Evolutionary conservation across 2,329 filamentous ascomycete genomes (phyloP).

Genomic region (Grosmannia huntii): DNA sequence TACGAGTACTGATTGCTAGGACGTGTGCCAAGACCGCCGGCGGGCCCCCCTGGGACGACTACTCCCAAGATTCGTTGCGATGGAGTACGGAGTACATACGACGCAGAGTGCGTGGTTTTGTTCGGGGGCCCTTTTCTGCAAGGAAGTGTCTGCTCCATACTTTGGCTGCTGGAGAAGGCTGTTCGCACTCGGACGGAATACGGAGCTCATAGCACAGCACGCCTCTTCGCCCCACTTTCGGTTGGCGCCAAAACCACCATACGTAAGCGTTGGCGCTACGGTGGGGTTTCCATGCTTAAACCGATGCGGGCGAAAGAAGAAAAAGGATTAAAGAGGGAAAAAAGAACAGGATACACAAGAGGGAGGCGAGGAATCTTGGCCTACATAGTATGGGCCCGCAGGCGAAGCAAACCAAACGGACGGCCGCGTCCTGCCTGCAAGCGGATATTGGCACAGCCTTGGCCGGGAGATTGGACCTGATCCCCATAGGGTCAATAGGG

Average conservation of each 20-base stretch:
- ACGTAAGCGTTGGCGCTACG: slow-evolving; percentile 8
- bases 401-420: too few relatives aligned
- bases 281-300: neutral
- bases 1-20: too few relatives aligned
- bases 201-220: too few relatives aligned
- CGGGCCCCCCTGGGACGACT: neutral
- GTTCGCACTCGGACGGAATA: neutral
- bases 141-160: too few relatives aligned
- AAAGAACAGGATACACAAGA: neutral
- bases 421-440: too few relatives aligned
- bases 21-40: neutral
- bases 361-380: neutral
- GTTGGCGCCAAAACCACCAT: neutral
- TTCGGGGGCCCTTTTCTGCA: neutral
- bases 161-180: neutral
- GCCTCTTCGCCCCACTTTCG: neutral
- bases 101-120: neutral
- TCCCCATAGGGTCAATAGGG: neutral
- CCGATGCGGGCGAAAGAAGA: neutral
- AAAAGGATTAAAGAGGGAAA: too few relatives aligned
- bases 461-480: too few relatives aligned
- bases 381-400: too few relatives aligned
- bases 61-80: neutral
- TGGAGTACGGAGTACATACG: too few relatives aligned
- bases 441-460: too few relatives aligned